Evolutionary conservation across 108 stramenopile genomes (phyloP).

Genomic region (Nitzschia sp.): DNA sequence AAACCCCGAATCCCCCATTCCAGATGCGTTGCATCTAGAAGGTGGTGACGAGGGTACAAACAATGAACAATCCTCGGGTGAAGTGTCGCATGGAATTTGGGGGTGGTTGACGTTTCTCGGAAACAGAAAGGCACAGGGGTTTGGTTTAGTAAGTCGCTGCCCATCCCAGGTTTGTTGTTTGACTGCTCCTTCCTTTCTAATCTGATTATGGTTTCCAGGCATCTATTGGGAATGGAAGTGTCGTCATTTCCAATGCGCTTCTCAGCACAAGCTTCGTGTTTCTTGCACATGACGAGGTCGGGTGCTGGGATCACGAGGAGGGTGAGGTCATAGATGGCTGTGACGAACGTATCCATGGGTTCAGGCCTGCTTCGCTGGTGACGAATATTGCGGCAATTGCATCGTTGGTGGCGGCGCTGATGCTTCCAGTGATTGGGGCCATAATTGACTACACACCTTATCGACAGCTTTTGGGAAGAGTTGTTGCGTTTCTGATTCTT

Average conservation of each 20-base stretch:
- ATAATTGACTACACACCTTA: slow-evolving; percentile 63
- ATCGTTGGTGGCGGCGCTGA: slow-evolving; percentile 46
- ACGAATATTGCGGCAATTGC: slow-evolving; percentile 54
- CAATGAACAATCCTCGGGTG: too few relatives aligned
- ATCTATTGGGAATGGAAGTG: slow-evolving; percentile 37
- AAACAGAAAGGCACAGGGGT: slow-evolving; percentile 8
- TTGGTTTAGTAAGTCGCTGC: slow-evolving; percentile 4
- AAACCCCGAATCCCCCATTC: too few relatives aligned
- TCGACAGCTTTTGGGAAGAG: slow-evolving; percentile 43
- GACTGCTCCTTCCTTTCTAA: too few relatives aligned
- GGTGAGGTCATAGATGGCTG: slow-evolving; percentile 14
- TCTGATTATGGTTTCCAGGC: slow-evolving; percentile 1
- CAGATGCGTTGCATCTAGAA: too few relatives aligned
- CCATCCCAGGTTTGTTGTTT: not conserved
- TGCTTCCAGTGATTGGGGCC: slow-evolving; percentile 65
- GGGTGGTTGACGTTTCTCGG: not conserved
- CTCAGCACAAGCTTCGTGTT: slow-evolving; percentile 38
- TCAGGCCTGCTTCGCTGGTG: slow-evolving; percentile 53
- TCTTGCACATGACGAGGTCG: slow-evolving; percentile 46
- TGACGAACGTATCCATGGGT: slow-evolving; percentile 47
- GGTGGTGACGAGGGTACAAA: too few relatives aligned
- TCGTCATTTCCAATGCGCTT: slow-evolving; percentile 47
- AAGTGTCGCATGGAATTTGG: not conserved
- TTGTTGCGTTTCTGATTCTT: slow-evolving; percentile 30
- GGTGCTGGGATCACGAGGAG: slow-evolving; percentile 32